A percentile compares a stretch with the other conserved stretches of the same genome.
These are phyloP conservation scores for Penicillium sp. DNA, from an alignment of 2,329 filamentous ascomycete species.

Conservation along the genomic window DNA sequence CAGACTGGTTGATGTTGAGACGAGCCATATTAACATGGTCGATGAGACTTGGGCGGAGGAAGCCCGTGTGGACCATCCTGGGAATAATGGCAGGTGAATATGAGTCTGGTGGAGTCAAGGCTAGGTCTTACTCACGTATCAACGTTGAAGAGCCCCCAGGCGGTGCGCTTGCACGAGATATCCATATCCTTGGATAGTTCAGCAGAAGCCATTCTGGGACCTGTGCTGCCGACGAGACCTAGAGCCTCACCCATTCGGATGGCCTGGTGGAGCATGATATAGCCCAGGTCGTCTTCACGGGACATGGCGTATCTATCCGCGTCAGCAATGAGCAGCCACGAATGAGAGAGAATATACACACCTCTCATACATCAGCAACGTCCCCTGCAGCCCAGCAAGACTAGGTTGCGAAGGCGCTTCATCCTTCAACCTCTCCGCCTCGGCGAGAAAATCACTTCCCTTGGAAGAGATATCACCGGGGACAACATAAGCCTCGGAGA, in stretches of 20 bases:
- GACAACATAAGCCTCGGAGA: conserved; percentile 39
- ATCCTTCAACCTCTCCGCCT: conserved; percentile 35
- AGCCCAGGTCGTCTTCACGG: conserved; percentile 38
- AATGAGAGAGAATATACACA: conserved; percentile 12
- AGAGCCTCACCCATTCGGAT: conserved; percentile 35
- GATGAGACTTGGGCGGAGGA: conserved; percentile 38
- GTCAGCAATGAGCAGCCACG: not conserved
- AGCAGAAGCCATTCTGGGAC: conserved; percentile 20
- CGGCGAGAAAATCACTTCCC: conserved; percentile 36
- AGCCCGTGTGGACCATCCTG: conserved; percentile 38
- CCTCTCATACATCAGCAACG: conserved; percentile 39
- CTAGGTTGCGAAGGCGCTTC: conserved; percentile 26
- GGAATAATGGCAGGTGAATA: not conserved
- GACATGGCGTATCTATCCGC: conserved; percentile 36
- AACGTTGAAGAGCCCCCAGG: conserved; percentile 41
- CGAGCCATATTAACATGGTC: conserved; percentile 34
- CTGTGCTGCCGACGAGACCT: conserved; percentile 33
- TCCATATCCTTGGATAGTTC: conserved; percentile 33
- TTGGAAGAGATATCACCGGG: conserved; percentile 40
- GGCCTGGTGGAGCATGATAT: conserved; percentile 39
- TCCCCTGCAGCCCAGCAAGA: conserved; percentile 35
- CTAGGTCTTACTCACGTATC: conserved; percentile 35
- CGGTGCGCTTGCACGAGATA: conserved; percentile 31
- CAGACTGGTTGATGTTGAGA: conserved; percentile 11
- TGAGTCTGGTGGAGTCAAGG: not conserved